Conservation (phyloP, 306 rosid genomes). For the Lablab purpureus region DNA sequence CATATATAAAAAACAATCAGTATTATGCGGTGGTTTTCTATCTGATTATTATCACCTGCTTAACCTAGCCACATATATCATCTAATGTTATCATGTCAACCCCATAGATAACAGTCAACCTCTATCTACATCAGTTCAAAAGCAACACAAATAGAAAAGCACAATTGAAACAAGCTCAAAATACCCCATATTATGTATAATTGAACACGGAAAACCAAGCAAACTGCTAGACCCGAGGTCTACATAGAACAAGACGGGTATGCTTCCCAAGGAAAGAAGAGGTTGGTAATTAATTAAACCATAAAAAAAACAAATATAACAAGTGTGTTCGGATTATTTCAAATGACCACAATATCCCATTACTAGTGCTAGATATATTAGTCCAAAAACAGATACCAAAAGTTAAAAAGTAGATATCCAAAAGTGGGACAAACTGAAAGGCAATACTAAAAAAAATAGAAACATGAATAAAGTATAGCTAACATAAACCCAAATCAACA, state of each 20-base stretch:
- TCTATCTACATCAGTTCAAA: conserved; percentile 15
- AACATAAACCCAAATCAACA: conserved; percentile 2
- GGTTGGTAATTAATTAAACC: not conserved
- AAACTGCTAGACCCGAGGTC: conserved; percentile 11
- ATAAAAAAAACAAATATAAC: not conserved
- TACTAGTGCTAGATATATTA: not conserved
- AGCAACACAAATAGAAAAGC: conserved; percentile 38
- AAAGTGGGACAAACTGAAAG: conserved; percentile 28
- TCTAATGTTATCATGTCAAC: conserved; percentile 5
- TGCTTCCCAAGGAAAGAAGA: not conserved
- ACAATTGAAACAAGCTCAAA: conserved; percentile 8
- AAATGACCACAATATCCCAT: conserved; percentile 1
- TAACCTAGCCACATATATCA: conserved; percentile 29
- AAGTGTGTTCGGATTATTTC: conserved; percentile 10
- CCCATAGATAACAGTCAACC: not conserved
- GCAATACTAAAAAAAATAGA: not conserved
- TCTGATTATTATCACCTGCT: not conserved
- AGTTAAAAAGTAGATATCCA: conserved; percentile 1
- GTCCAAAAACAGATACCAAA: conserved; percentile 13
- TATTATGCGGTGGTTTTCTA: conserved; percentile 8
- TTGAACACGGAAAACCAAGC: conserved; percentile 17
- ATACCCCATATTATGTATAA: not conserved
- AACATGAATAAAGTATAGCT: conserved; percentile 20
- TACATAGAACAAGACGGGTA: conserved; percentile 26
- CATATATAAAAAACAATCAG: conserved; percentile 31